Conservation (phyloP, 805 yeast genomes). For the Zygosaccharomyces gambellarensis region DNA sequence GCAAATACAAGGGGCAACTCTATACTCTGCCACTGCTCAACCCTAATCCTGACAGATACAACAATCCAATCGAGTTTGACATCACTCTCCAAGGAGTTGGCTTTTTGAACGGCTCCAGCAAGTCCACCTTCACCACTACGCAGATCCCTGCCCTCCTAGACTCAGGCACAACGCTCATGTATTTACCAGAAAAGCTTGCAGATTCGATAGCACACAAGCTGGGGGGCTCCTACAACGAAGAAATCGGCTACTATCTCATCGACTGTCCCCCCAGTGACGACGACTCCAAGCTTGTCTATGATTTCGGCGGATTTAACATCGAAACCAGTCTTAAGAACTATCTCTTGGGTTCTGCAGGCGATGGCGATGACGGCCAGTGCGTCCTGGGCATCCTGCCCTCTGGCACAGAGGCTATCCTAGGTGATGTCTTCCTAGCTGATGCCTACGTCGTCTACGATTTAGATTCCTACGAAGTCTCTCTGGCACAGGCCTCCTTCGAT, state of each 20-base stretch:
- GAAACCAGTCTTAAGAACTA: slow-evolving; percentile 42
- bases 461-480: slow-evolving; percentile 50
- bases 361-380: slow-evolving; percentile 33
- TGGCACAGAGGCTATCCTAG: slow-evolving; percentile 39
- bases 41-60: slow-evolving; percentile 13
- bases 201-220: slow-evolving; percentile 37
- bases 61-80: slow-evolving; percentile 27
- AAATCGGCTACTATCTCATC: slow-evolving; percentile 43
- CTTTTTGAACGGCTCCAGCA: slow-evolving; percentile 25
- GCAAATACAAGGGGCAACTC: slow-evolving; percentile 51
- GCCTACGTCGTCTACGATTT: slow-evolving; percentile 64
- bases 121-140: slow-evolving; percentile 28
- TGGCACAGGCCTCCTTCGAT: slow-evolving; percentile 44
- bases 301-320: slow-evolving; percentile 58
- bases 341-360: slow-evolving; percentile 19
- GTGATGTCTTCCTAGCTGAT: slow-evolving; percentile 53
- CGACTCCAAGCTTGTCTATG: slow-evolving; percentile 39
- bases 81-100: slow-evolving; percentile 36
- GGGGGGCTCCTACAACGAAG: slow-evolving; percentile 41
- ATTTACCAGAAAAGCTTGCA: slow-evolving; percentile 40
- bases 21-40: slow-evolving; percentile 50
- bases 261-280: slow-evolving; percentile 39
- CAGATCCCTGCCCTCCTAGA: slow-evolving; percentile 40
- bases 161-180: slow-evolving; percentile 42
- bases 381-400: slow-evolving; percentile 40